A percentile compares a stretch with the other conserved stretches of the same genome.
Conservation (phyloP, 2,329 filamentous ascomycete genomes). For the Onygenales sp. region DNA sequence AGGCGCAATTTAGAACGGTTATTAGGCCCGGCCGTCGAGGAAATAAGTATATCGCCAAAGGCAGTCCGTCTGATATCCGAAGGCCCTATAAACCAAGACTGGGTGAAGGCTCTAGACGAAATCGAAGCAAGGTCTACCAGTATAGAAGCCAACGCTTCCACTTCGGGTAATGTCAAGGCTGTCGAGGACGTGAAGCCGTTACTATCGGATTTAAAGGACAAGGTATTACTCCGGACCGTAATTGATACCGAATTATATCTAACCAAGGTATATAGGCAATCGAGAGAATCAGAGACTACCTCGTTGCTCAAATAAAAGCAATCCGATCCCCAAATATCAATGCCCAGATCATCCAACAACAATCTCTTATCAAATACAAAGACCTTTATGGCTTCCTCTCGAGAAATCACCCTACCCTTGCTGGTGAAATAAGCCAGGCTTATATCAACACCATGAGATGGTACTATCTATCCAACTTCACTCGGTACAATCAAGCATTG, state of each 20-base stretch:
- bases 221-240: constrained; percentile 40
- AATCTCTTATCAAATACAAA: constrained; percentile 79
- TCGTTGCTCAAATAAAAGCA: constrained; percentile 90
- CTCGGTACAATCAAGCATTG: constrained; percentile 73
- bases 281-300: constrained; percentile 85
- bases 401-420: constrained; percentile 70
- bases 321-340: constrained; percentile 93
- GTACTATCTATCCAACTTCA: constrained; percentile 93
- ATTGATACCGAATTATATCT: not conserved
- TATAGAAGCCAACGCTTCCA: constrained; percentile 58
- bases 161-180: constrained; percentile 59
- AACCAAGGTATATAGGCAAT: constrained; percentile 50
- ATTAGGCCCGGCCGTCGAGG: constrained; percentile 80
- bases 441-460: constrained; percentile 98
- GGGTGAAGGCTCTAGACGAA: constrained; percentile 74
- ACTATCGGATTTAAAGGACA: constrained; percentile 71
- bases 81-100: constrained; percentile 79
- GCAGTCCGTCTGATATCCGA: constrained; percentile 79
- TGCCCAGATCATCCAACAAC: constrained; percentile 91
- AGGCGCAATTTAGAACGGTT: constrained; percentile 81
- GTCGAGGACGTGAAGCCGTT: constrained; percentile 76
- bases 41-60: constrained; percentile 76
- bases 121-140: constrained; percentile 67
- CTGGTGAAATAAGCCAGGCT: constrained; percentile 80
- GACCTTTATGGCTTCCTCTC: constrained; percentile 80